Evolutionary conservation across 2,329 filamentous ascomycete genomes (phyloP).

Genomic region (Elsinoe batatas): DNA sequence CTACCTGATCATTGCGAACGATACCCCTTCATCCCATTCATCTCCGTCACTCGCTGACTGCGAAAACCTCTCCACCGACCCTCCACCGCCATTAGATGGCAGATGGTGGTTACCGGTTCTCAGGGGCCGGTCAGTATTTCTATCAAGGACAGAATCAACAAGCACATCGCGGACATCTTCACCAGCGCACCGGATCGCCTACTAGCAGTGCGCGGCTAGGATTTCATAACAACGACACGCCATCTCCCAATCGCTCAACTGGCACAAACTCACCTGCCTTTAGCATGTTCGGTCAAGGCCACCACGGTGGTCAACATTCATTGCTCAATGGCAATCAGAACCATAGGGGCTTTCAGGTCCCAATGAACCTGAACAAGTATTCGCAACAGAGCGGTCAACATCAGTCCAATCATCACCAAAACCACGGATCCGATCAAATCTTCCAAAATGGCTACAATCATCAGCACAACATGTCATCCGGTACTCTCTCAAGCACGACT

Average conservation of each 20-base stretch:
- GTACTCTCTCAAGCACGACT: conserved; percentile 55
- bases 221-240: conserved; percentile 41
- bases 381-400: conserved; percentile 46
- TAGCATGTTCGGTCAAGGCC: conserved; percentile 63
- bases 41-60: conserved; percentile 6
- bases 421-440: conserved; percentile 36
- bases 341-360: conserved; percentile 44
- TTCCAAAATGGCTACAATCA: conserved; percentile 52
- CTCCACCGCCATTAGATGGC: conserved; percentile 49
- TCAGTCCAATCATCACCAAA: conserved; percentile 26
- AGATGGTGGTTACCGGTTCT: conserved; percentile 56
- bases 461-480: conserved; percentile 50
- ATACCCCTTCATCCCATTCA: neutral
- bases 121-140: conserved; percentile 52
- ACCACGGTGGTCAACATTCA: conserved; percentile 58
- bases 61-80: conserved; percentile 18
- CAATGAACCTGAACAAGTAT: conserved; percentile 58
- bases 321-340: conserved; percentile 63
- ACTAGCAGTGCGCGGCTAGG: conserved; percentile 29
- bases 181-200: conserved; percentile 40
- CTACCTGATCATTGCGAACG: conserved; percentile 27
- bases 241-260: conserved; percentile 49
- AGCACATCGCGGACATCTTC: conserved; percentile 34
- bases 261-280: conserved; percentile 42
- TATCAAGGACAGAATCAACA: conserved; percentile 45